Evolutionary conservation across 2,329 filamentous ascomycete genomes (phyloP), one percentile per base, ranked within the genome.

Genomic region (Karstenula rhodostoma): DNA sequence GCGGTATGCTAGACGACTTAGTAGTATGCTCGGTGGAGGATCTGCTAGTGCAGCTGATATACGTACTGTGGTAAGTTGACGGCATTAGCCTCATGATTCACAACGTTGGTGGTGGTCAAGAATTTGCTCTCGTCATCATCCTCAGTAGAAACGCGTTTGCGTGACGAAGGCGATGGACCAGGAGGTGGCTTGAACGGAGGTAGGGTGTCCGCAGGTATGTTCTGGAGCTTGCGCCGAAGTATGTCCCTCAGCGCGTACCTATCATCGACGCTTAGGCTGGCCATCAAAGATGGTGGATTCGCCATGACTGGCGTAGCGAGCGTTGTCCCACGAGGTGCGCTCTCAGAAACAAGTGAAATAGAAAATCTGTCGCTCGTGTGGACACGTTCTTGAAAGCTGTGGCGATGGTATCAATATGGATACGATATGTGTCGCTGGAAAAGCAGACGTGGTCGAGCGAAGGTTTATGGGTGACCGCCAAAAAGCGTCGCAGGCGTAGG

Each of bases 31-130:
- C 23, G 29, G 32, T 15, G n/a, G 27, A 50, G 27, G 9, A n/a
- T n/a, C 17, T 15, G 17, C 6, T 37, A 4, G n/a, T 22, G 19
- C 23, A 35, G 13, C 7, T 42, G 10, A 1, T 22, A 19, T 32
- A 55, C 48, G 42, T 58, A 61, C 62, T 67, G 59, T 4, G 56
- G 33, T 1, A 70, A 10, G 15, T 52, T 13, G 8, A 58, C 32
- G 1, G 65, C 62, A 4, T 37, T 56, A 1, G 48, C 25, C 0
- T 58, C 62, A n/a, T 57, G 54, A 4, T 54, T 13, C 12, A 68
- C 19, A 22, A 71, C 59, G 17, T 69, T 62, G 9, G 35, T 2
- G 3, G 70, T 40, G 0, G 50, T 66, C 15, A 70, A 40, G 12
- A 15, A 12, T n/a, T 29, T 1, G 19, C 61, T 64, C 12, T 67